phyloP scores from a whole-genome alignment of 1,284 basidiomycete species.

The Sporisorium iseilematis-ciliati region DNA sequence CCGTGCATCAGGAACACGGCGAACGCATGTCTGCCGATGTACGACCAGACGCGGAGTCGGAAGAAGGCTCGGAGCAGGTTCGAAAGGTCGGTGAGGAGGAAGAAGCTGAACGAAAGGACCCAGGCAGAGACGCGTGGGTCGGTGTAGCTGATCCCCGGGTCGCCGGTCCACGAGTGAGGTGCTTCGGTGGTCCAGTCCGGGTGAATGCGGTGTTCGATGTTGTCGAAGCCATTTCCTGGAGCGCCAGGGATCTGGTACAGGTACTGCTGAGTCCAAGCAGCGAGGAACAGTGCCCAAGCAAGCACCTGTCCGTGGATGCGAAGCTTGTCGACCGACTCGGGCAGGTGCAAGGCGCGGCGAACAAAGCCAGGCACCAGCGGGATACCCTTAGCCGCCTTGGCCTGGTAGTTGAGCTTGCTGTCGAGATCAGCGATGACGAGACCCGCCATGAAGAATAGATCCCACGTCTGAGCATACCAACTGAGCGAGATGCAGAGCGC shows the following conservation, averaged over 20 bases:
- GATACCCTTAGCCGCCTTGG: slow-evolving; percentile 46
- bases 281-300: slow-evolving; percentile 61
- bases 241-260: slow-evolving; percentile 37
- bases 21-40: slow-evolving; percentile 58
- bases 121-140: slow-evolving; percentile 48
- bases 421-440: slow-evolving; percentile 62
- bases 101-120: slow-evolving; percentile 57
- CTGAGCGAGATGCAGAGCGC: slow-evolving; percentile 52
- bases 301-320: slow-evolving; percentile 54
- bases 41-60: slow-evolving; percentile 55
- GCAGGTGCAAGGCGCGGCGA: slow-evolving; percentile 27
- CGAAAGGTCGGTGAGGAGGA: slow-evolving; percentile 58
- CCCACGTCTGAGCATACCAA: slow-evolving; percentile 63
- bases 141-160: slow-evolving; percentile 38
- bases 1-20: slow-evolving; percentile 62
- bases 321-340: slow-evolving; percentile 34
- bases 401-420: slow-evolving; percentile 62
- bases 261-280: slow-evolving; percentile 50
- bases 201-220: slow-evolving; percentile 49
- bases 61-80: slow-evolving; percentile 58
- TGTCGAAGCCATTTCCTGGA: slow-evolving; percentile 41
- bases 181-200: slow-evolving; percentile 48
- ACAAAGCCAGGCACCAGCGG: slow-evolving; percentile 39
- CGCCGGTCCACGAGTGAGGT: slow-evolving; percentile 35
- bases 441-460: slow-evolving; percentile 65